These are phyloP conservation scores for Scortechinia acanthostroma DNA, from an alignment of 2,329 filamentous ascomycete species.

Conservation along the genomic window DNA sequence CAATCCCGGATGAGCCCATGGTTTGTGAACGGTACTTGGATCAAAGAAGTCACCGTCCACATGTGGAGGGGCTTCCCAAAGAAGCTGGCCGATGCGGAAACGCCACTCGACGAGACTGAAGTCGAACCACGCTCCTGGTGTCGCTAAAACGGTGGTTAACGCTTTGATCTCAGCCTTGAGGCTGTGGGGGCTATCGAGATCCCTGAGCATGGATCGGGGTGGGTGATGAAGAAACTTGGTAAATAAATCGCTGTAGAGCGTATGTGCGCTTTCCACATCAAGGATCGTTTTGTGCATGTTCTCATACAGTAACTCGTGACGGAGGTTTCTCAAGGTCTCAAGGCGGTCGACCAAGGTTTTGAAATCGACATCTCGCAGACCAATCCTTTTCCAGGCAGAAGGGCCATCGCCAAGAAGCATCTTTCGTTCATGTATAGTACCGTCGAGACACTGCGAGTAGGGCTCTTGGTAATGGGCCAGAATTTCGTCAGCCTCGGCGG, in stretches of 20 bases:
- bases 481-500: slow-evolving; percentile 17
- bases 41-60: slow-evolving; percentile 18
- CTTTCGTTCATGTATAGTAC: slow-evolving; percentile 21
- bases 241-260: neutral
- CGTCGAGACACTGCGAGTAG: slow-evolving; percentile 22
- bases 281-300: neutral
- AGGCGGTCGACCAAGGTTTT: slow-evolving; percentile 21
- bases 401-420: slow-evolving; percentile 24
- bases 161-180: slow-evolving; percentile 34
- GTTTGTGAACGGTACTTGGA: slow-evolving; percentile 9
- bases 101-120: slow-evolving; percentile 35
- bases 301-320: neutral
- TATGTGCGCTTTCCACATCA: neutral
- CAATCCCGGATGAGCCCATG: slow-evolving; percentile 14
- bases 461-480: slow-evolving; percentile 17
- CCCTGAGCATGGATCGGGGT: neutral
- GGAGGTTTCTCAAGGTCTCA: slow-evolving; percentile 6
- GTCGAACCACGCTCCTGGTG: slow-evolving; percentile 33
- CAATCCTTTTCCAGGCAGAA: slow-evolving; percentile 26
- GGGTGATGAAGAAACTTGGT: neutral
- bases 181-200: slow-evolving; percentile 14
- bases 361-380: slow-evolving; percentile 24
- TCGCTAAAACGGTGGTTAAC: slow-evolving; percentile 27
- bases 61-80: slow-evolving; percentile 28
- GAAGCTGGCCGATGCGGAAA: slow-evolving; percentile 30